phyloP scores from a whole-genome alignment of 192 early-diverging fungal genomes.

The Geranomyces michiganensis region DNA sequence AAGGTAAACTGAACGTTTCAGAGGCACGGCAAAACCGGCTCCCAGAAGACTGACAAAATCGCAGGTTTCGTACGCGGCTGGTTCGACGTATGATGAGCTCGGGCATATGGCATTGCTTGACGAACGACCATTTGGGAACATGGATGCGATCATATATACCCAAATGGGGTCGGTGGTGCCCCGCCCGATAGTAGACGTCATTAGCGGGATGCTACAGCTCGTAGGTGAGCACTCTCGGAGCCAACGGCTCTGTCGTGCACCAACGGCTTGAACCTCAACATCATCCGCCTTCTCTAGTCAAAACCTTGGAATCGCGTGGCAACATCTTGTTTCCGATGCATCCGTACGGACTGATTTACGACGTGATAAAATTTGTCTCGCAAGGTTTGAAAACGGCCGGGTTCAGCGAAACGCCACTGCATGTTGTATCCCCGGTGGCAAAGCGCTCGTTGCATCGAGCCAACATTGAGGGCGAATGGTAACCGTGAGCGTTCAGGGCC shows the following conservation, averaged over 20 bases:
- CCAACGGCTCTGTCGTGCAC: neutral
- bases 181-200: neutral
- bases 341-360: slow-evolving; percentile 74
- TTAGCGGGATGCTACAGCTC: slow-evolving; percentile 12
- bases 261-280: neutral
- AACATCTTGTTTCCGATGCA: slow-evolving; percentile 73
- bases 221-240: slow-evolving; percentile 10
- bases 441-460: slow-evolving; percentile 77
- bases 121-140: neutral
- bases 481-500: slow-evolving; percentile 16
- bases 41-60: neutral
- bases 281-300: slow-evolving; percentile 35
- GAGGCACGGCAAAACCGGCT: neutral
- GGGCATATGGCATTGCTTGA: slow-evolving; percentile 34
- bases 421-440: slow-evolving; percentile 75
- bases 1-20: slow-evolving; percentile 14
- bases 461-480: slow-evolving; percentile 88
- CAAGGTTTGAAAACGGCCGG: slow-evolving; percentile 60
- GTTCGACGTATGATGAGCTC: slow-evolving; percentile 24
- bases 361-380: slow-evolving; percentile 67
- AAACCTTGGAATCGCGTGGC: slow-evolving; percentile 54
- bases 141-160: slow-evolving; percentile 23
- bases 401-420: slow-evolving; percentile 64
- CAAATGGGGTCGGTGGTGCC: slow-evolving; percentile 1
- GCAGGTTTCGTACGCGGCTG: slow-evolving; percentile 24